Conservation (phyloP, 2,329 filamentous ascomycete genomes). For the Exutisphaerella laricina region DNA sequence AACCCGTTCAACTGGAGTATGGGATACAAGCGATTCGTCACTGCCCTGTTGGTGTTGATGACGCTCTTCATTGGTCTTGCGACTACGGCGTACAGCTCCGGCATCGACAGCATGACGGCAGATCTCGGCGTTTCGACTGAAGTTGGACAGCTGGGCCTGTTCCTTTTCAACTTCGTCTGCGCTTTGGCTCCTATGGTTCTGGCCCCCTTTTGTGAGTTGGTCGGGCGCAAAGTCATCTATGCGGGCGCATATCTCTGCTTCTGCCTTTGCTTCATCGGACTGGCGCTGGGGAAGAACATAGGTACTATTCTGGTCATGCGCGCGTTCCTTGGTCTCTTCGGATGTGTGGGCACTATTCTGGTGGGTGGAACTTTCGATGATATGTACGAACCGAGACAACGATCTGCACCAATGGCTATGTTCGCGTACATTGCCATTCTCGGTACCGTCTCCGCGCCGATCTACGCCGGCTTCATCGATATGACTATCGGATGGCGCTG, state of each 20-base stretch:
- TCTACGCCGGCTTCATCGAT: constrained; percentile 52
- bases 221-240: constrained; percentile 45
- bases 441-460: constrained; percentile 49
- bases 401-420: constrained; percentile 44
- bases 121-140: constrained; percentile 42
- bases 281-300: constrained; percentile 46
- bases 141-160: constrained; percentile 47
- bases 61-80: constrained; percentile 51
- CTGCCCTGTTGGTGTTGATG: constrained; percentile 47
- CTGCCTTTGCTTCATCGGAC: constrained; percentile 45
- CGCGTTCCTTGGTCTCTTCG: constrained; percentile 45
- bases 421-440: constrained; percentile 48
- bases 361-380: constrained; percentile 48
- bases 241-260: constrained; percentile 44
- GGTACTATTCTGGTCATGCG: constrained; percentile 46
- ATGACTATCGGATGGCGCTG: constrained; percentile 50
- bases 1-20: constrained; percentile 49
- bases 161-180: constrained; percentile 48
- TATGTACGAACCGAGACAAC: constrained; percentile 45
- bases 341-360: constrained; percentile 47
- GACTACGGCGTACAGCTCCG: constrained; percentile 50
- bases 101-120: constrained; percentile 42
- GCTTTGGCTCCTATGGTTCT: constrained; percentile 45
- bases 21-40: constrained; percentile 43
- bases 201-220: constrained; percentile 47